These are phyloP conservation scores for Lactarius quietus DNA, from an alignment of 768 basidiomycete species.

Conservation along the genomic window DNA sequence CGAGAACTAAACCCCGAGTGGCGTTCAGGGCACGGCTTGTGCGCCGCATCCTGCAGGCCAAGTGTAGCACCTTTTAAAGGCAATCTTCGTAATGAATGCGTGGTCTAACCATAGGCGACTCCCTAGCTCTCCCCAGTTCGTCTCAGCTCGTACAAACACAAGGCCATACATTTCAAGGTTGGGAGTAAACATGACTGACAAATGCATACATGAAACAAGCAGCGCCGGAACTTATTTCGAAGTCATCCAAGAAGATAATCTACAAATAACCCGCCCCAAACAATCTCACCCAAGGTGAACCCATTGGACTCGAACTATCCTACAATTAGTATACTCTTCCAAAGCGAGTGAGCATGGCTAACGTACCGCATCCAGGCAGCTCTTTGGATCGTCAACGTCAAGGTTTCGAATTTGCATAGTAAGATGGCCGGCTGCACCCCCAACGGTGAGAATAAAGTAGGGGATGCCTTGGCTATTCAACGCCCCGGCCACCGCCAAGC, in stretches of 20 bases:
- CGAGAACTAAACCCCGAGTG: background rate
- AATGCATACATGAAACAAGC: background rate
- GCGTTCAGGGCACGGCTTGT: background rate
- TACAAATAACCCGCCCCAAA: conserved; percentile 14
- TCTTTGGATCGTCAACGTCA: conserved; percentile 11
- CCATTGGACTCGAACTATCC: conserved; percentile 17
- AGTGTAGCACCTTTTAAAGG: background rate
- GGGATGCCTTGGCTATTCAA: conserved; percentile 29
- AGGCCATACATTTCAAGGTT: background rate
- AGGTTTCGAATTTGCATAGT: conserved; percentile 12
- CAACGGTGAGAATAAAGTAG: conserved; percentile 15
- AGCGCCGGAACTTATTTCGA: background rate
- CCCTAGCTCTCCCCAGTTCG: background rate
- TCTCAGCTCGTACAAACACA: background rate
- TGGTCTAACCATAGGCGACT: background rate
- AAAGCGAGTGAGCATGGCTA: background rate
- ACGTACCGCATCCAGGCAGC: conserved; percentile 11
- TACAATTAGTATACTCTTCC: background rate
- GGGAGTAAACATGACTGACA: background rate
- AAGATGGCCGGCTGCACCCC: conserved; percentile 7
- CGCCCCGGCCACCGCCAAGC: conserved; percentile 31
- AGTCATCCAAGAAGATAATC: conserved; percentile 9
- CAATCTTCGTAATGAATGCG: background rate
- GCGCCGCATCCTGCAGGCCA: background rate
- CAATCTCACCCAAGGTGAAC: conserved; percentile 9